These are phyloP conservation scores for Triangularia setosa DNA, from an alignment of 2,329 filamentous ascomycete species.

Conservation along the genomic window DNA sequence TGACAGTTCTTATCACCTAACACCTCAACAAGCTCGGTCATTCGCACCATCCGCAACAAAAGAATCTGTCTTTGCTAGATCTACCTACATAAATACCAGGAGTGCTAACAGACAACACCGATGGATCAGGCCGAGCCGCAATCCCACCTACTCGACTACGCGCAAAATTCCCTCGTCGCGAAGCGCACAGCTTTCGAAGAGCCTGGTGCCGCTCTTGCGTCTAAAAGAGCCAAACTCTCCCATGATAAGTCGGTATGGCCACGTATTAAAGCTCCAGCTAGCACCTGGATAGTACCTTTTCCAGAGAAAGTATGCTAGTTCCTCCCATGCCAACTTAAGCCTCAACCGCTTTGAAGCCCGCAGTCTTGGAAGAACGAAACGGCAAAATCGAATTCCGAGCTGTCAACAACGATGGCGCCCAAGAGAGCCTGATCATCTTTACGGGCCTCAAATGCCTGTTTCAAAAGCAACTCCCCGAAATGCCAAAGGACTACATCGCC, in stretches of 20 bases:
- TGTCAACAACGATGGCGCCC: constrained; percentile 89
- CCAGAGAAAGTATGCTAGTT: constrained; percentile 70
- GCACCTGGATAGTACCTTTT: constrained; percentile 59
- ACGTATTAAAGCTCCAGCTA: constrained; percentile 36
- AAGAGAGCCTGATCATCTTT: constrained; percentile 87
- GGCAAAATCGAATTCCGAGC: constrained; percentile 96
- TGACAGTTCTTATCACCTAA: background rate
- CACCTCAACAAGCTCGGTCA: background rate
- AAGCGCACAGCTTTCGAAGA: constrained; percentile 73
- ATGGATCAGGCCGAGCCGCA: background rate
- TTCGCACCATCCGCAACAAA: background rate
- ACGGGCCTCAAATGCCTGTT: constrained; percentile 97
- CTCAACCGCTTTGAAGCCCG: constrained; percentile 57
- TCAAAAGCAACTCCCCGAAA: constrained; percentile 96
- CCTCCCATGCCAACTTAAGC: background rate
- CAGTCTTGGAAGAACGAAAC: constrained; percentile 87
- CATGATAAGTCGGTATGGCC: constrained; percentile 34
- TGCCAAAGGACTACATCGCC: constrained; percentile 99
- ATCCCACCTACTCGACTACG: background rate
- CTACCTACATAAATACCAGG: background rate
- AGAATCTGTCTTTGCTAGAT: background rate
- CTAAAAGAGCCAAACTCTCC: constrained; percentile 58
- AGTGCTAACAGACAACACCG: background rate
- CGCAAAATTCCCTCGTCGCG: constrained; percentile 23
- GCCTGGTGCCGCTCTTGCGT: constrained; percentile 52